phyloP scores from a whole-genome alignment of 2,329 filamentous ascomycete species.

The Phialocephala subalpina region DNA sequence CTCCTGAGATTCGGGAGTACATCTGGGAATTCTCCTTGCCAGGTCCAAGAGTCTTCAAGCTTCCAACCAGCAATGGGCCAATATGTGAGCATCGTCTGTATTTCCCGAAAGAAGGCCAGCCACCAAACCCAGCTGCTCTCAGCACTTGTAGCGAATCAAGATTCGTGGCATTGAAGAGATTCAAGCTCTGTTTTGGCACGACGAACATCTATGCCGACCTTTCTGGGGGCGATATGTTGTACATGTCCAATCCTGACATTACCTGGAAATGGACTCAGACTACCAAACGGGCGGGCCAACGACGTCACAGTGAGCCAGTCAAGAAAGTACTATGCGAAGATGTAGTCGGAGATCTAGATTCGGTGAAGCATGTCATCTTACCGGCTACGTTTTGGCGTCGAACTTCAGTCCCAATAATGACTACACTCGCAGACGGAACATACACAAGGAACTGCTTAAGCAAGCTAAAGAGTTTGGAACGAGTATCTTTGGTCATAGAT shows the following conservation, averaged over 20 bases:
- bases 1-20: conserved; percentile 21
- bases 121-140: conserved; percentile 18
- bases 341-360: not conserved
- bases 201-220: conserved; percentile 19
- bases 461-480: conserved; percentile 2
- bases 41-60: not conserved
- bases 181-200: conserved; percentile 17
- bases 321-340: not conserved
- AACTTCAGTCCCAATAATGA: not conserved
- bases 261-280: not conserved
- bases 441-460: not conserved
- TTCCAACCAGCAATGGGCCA: not conserved
- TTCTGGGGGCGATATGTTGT: conserved; percentile 7
- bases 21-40: conserved; percentile 20
- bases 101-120: conserved; percentile 9
- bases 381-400: not conserved
- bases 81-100: conserved; percentile 5
- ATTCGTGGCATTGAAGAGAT: conserved; percentile 13
- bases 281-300: not conserved
- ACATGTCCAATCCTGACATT: not conserved
- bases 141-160: conserved; percentile 12
- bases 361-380: conserved; percentile 6
- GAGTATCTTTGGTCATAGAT: conserved; percentile 9
- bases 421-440: not conserved
- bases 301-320: not conserved